Conservation (phyloP, 2,329 filamentous ascomycete species). For the Akanthomyces muscarius region DNA sequence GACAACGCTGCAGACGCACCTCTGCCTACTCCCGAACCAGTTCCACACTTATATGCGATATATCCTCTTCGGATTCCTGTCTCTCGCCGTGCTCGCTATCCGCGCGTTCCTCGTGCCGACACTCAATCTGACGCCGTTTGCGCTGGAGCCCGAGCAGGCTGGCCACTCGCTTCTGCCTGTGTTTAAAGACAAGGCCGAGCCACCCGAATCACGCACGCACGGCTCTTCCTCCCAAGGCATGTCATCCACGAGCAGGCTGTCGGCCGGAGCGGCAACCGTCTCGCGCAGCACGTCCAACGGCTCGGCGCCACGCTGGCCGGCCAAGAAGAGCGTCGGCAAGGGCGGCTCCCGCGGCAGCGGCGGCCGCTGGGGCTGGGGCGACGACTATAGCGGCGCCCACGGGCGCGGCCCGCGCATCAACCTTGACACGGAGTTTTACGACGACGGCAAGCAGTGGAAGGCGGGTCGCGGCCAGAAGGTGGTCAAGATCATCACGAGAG, state of each 20-base stretch:
- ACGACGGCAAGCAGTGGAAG: conserved; percentile 35
- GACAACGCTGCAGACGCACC: conserved; percentile 75
- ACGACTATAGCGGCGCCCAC: conserved; percentile 36
- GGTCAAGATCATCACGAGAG: conserved; percentile 48
- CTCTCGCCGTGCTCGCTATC: conserved; percentile 45
- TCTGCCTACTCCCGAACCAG: conserved; percentile 89
- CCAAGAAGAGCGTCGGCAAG: conserved; percentile 33
- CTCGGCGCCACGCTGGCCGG: conserved; percentile 19
- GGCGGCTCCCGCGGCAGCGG: conserved; percentile 32
- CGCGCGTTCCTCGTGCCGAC: conserved; percentile 56
- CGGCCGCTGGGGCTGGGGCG: conserved; percentile 42
- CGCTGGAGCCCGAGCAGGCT: conserved; percentile 40
- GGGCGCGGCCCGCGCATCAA: conserved; percentile 48
- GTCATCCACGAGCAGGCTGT: conserved; percentile 18
- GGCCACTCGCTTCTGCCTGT: conserved; percentile 37
- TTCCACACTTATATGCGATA: conserved; percentile 81
- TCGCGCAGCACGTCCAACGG: conserved; percentile 27
- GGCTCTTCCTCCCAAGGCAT: conserved; percentile 27
- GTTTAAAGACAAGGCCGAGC: conserved; percentile 53
- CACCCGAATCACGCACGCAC: conserved; percentile 26
- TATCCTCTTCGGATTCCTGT: conserved; percentile 55
- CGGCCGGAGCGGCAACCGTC: conserved; percentile 7
- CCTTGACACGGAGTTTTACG: conserved; percentile 48
- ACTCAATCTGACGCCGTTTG: conserved; percentile 50
- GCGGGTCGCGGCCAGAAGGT: conserved; percentile 30